These are phyloP conservation scores for Scutellaria barbata DNA, from an alignment of 257 asterid species.

Conservation along the genomic window DNA sequence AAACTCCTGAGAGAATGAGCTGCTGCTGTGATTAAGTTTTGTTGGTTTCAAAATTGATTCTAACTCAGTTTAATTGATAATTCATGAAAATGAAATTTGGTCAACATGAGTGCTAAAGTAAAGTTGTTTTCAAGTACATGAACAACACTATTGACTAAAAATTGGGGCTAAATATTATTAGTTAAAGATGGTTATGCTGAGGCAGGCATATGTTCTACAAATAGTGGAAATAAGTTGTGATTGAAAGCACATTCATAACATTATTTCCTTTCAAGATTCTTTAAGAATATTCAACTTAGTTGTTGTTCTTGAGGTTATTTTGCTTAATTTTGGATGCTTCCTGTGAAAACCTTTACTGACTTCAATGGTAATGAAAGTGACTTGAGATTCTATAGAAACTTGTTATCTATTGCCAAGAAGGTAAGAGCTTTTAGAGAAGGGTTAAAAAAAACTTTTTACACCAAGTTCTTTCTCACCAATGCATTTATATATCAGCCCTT, in stretches of 20 bases:
- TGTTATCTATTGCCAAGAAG: not conserved
- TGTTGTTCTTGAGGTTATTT: slow-evolving; percentile 4
- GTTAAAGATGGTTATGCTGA: slow-evolving; percentile 12
- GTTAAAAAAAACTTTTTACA: not conserved
- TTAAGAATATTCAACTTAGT: not conserved
- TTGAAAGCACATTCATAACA: not conserved
- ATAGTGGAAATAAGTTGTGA: not conserved
- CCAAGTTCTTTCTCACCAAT: not conserved
- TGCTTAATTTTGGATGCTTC: not conserved
- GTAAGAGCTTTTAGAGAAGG: not conserved
- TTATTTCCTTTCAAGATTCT: not conserved
- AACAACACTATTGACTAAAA: not conserved
- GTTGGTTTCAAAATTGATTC: not conserved
- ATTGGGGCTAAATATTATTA: slow-evolving; percentile 19
- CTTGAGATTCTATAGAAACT: not conserved
- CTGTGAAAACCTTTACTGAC: not conserved
- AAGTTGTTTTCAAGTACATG: slow-evolving; percentile 14
- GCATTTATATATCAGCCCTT: not conserved
- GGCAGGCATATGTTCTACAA: slow-evolving; percentile 8
- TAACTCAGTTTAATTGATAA: slow-evolving; percentile 12
- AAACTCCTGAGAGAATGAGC: not conserved
- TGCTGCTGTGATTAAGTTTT: not conserved
- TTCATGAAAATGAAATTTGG: slow-evolving; percentile 9
- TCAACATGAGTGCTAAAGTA: not conserved
- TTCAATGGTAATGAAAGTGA: not conserved